phyloP scores from a whole-genome alignment of 2,329 filamentous ascomycete genomes.

The Mycosphaerelloides madeirae region DNA sequence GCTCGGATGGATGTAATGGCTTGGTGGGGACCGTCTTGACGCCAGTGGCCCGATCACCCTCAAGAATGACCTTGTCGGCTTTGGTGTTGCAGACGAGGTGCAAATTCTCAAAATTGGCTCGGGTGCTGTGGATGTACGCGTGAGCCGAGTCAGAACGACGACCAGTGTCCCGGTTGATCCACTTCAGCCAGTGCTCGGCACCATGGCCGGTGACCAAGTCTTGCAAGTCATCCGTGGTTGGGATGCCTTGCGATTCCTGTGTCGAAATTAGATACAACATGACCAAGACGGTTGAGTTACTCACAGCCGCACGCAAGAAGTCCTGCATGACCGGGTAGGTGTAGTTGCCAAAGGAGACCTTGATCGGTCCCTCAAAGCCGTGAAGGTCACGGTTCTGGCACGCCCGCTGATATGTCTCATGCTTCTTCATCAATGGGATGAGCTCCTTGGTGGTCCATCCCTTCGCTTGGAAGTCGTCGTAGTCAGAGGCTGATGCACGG shows the following conservation, averaged over 20 bases:
- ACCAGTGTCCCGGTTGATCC: slow-evolving; percentile 70
- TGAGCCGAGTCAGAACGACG: slow-evolving; percentile 73
- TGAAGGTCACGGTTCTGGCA: slow-evolving; percentile 59
- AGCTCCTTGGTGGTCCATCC: slow-evolving; percentile 76
- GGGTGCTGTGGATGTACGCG: slow-evolving; percentile 71
- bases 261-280: slow-evolving; percentile 35
- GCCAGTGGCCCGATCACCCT: slow-evolving; percentile 65
- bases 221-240: slow-evolving; percentile 67
- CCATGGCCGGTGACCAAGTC: slow-evolving; percentile 64
- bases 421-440: slow-evolving; percentile 72
- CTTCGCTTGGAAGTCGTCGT: slow-evolving; percentile 73
- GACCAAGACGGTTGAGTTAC: background rate
- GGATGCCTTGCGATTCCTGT: slow-evolving; percentile 68
- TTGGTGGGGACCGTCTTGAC: slow-evolving; percentile 69
- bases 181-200: slow-evolving; percentile 79
- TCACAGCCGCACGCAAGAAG: slow-evolving; percentile 54
- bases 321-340: slow-evolving; percentile 79
- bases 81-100: slow-evolving; percentile 72
- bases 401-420: slow-evolving; percentile 66
- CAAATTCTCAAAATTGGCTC: slow-evolving; percentile 64
- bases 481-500: slow-evolving; percentile 65
- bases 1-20: slow-evolving; percentile 54
- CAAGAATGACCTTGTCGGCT: slow-evolving; percentile 70
- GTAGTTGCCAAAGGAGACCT: slow-evolving; percentile 70
- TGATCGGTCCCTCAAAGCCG: slow-evolving; percentile 75